These are phyloP conservation scores for Nissolia schottii DNA, from an alignment of 306 rosid genomes.

Conservation along the genomic window DNA sequence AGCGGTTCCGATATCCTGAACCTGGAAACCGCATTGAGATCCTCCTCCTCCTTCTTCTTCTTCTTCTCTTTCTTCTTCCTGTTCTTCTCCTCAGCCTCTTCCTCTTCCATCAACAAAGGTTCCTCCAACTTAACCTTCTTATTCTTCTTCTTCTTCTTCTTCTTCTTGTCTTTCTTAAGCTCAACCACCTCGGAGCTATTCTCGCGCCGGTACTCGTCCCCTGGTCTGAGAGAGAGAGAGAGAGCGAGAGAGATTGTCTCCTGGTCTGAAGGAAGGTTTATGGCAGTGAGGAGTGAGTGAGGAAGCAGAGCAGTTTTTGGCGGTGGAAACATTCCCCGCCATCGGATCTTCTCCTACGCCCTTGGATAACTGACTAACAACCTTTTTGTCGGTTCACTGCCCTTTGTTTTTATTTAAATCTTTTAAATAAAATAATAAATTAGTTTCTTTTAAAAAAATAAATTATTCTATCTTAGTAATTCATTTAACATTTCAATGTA, in stretches of 20 bases:
- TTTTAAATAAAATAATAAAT: no score
- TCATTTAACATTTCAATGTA: no score
- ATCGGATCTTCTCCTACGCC: slow-evolving; percentile 19
- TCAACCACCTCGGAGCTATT: slow-evolving; percentile 62
- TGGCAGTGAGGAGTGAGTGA: slow-evolving; percentile 22
- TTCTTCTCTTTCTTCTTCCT: no score
- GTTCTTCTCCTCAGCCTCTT: slow-evolving; percentile 19
- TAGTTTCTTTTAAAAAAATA: no score
- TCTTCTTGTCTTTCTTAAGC: slow-evolving; percentile 29
- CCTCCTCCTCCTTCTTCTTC: slow-evolving; percentile 29
- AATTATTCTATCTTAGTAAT: no score
- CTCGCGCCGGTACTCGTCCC: slow-evolving; percentile 49
- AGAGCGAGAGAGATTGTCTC: slow-evolving; percentile 19
- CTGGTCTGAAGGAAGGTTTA: slow-evolving; percentile 17
- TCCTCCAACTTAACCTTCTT: slow-evolving; percentile 32
- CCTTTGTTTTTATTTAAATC: no score
- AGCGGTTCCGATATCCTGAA: slow-evolving; percentile 65
- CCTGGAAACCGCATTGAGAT: slow-evolving; percentile 60
- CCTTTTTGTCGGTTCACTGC: no score
- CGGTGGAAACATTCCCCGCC: slow-evolving; percentile 20
- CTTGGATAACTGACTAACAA: no score
- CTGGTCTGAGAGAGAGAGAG: slow-evolving; percentile 11
- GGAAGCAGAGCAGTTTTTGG: slow-evolving; percentile 7
- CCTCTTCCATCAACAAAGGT: neutral
- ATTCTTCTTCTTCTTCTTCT: slow-evolving; percentile 34